A percentile compares a stretch with the other conserved stretches of the same genome.
phyloP scores from a whole-genome alignment of 495 filamentous ascomycete species.

The Aspergillus biplanus region DNA sequence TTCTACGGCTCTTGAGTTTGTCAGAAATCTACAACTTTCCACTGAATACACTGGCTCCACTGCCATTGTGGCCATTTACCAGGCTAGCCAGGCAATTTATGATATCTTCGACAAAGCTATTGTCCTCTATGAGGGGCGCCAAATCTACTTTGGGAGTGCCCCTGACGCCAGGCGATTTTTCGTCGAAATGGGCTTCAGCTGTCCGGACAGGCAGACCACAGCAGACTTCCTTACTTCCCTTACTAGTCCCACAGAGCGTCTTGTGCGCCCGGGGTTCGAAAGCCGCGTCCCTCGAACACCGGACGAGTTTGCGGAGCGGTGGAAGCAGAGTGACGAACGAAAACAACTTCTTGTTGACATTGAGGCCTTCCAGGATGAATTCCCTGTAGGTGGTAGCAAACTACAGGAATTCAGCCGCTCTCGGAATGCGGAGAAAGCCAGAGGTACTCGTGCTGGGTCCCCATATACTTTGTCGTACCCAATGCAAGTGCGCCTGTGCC shows the following conservation, averaged over 20 bases:
- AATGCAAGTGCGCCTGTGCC: slow-evolving; percentile 74
- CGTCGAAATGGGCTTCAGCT: slow-evolving; percentile 73
- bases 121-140: slow-evolving; percentile 79
- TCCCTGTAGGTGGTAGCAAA: slow-evolving; percentile 65
- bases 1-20: slow-evolving; percentile 81
- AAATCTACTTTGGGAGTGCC: slow-evolving; percentile 78
- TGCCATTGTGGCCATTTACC: slow-evolving; percentile 81
- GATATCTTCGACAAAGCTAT: slow-evolving; percentile 78
- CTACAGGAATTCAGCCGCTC: slow-evolving; percentile 71
- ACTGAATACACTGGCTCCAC: slow-evolving; percentile 68
- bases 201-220: slow-evolving; percentile 71
- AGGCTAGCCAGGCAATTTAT: slow-evolving; percentile 77
- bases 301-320: slow-evolving; percentile 74
- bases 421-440: slow-evolving; percentile 57
- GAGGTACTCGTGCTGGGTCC: slow-evolving; percentile 62
- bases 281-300: slow-evolving; percentile 68
- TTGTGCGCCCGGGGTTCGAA: slow-evolving; percentile 66
- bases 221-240: slow-evolving; percentile 83
- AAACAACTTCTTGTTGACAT: slow-evolving; percentile 68
- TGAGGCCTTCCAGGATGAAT: slow-evolving; percentile 64
- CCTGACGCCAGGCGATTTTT: slow-evolving; percentile 70
- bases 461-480: slow-evolving; percentile 76
- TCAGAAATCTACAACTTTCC: slow-evolving; percentile 66
- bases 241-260: slow-evolving; percentile 70
- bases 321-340: slow-evolving; percentile 75